A percentile compares a stretch with the other conserved stretches of the same genome.
phyloP scores from a whole-genome alignment of 192 early-diverging fungal genomes.

The Mortierella hygrophila region DNA sequence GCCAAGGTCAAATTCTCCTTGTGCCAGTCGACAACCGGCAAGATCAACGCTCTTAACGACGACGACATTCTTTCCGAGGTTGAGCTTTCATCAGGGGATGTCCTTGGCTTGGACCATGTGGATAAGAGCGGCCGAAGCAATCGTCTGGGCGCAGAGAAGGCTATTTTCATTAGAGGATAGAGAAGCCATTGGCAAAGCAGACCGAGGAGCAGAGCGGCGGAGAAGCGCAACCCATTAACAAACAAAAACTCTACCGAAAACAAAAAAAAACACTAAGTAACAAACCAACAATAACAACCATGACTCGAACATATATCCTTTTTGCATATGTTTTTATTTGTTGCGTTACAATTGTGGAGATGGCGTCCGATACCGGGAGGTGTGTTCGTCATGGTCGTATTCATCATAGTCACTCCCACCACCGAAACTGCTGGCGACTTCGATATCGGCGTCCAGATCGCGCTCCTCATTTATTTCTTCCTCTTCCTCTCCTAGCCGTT shows the following conservation, averaged over 20 bases:
- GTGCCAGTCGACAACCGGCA: constrained; percentile 5
- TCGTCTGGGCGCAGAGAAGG: constrained; percentile 51
- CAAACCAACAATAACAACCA: background rate
- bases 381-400: background rate
- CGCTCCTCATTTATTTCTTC: constrained; percentile 12
- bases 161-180: constrained; percentile 60
- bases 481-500: constrained; percentile 1
- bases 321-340: background rate
- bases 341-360: background rate
- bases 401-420: constrained; percentile 6
- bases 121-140: constrained; percentile 61
- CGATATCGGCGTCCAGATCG: constrained; percentile 35
- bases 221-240: background rate
- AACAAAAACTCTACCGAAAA: background rate
- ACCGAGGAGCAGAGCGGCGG: background rate
- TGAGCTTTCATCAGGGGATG: constrained; percentile 42
- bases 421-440: constrained; percentile 14
- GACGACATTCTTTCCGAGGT: constrained; percentile 45
- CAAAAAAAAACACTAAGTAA: background rate
- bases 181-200: background rate
- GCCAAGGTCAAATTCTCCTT: constrained; percentile 69
- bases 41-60: constrained; percentile 33
- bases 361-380: background rate
- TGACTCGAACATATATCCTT: background rate
- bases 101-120: constrained; percentile 66